These are phyloP conservation scores for Spizellomyces punctatus DNA, from an alignment of 192 early-diverging fungal genomes.

Conservation along the genomic window DNA sequence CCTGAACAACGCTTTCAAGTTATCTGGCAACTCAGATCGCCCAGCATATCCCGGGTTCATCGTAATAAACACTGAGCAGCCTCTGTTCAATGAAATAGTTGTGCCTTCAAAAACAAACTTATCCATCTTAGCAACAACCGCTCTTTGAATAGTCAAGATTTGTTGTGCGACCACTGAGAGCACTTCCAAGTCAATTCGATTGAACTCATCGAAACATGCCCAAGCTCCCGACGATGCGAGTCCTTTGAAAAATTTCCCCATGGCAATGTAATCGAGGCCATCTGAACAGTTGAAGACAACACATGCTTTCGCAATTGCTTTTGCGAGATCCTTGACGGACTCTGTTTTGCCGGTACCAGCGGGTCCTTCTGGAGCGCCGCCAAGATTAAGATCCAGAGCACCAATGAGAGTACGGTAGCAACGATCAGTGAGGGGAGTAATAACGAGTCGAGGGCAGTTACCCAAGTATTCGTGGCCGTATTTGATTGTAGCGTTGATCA, in stretches of 20 bases:
- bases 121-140: constrained; percentile 57
- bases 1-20: constrained; percentile 64
- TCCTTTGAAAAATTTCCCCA: constrained; percentile 70
- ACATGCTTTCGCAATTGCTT: constrained; percentile 63
- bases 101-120: constrained; percentile 70
- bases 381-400: constrained; percentile 61
- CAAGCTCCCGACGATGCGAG: constrained; percentile 63
- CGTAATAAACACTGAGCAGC: constrained; percentile 64
- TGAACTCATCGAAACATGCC: constrained; percentile 69
- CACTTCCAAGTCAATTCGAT: constrained; percentile 66
- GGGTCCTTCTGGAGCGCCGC: constrained; percentile 63
- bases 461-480: constrained; percentile 67
- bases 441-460: constrained; percentile 57
- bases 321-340: constrained; percentile 63
- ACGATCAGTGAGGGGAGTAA: constrained; percentile 62
- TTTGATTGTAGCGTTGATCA: constrained; percentile 64
- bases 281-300: constrained; percentile 70
- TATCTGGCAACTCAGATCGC: constrained; percentile 60
- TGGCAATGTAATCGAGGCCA: constrained; percentile 67
- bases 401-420: constrained; percentile 70
- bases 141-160: constrained; percentile 61
- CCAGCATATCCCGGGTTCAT: constrained; percentile 71
- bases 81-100: constrained; percentile 57
- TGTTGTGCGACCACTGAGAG: constrained; percentile 66
- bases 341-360: constrained; percentile 68